Percentiles rank a stretch among this genome's conserved stretches.
Evolutionary conservation across 306 rosid genomes (phyloP).

Genomic region (Pachyrhizus erosus): DNA sequence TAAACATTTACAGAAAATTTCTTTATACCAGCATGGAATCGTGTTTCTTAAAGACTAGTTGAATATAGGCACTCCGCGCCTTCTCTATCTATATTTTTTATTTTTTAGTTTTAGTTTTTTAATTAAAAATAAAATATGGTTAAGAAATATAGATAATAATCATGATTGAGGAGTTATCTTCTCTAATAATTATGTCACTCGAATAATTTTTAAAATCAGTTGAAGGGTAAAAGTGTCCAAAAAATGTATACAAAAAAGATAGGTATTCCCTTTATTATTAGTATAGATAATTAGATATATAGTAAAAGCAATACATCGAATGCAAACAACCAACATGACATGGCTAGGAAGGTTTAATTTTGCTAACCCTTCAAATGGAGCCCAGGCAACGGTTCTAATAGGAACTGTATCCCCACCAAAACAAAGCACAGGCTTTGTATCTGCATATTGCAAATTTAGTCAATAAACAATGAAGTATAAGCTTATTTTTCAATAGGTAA

Average conservation of each 20-base stretch:
- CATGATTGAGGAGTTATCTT: too few species aligned
- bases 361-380: slow-evolving; percentile 84
- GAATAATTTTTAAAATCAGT: too few species aligned
- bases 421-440: slow-evolving; percentile 80
- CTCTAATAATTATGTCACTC: too few species aligned
- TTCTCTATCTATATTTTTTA: too few species aligned
- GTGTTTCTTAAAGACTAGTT: slow-evolving; percentile 26
- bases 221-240: too few species aligned
- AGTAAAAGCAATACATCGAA: slow-evolving; percentile 23
- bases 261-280: too few species aligned
- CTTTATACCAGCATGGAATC: background rate
- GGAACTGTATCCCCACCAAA: slow-evolving; percentile 88
- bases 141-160: too few species aligned
- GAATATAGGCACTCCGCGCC: too few species aligned
- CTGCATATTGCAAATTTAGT: slow-evolving; percentile 57
- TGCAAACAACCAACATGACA: slow-evolving; percentile 17
- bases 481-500: slow-evolving; percentile 38
- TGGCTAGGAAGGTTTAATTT: slow-evolving; percentile 34
- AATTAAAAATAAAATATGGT: too few species aligned
- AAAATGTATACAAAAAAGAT: too few species aligned
- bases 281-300: too few species aligned
- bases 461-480: slow-evolving; percentile 29
- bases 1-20: background rate
- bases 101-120: too few species aligned
- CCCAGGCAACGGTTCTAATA: slow-evolving; percentile 90